These are phyloP conservation scores for Hymenoscyphus scutula DNA, from an alignment of 2,329 filamentous ascomycete species.

Conservation along the genomic window DNA sequence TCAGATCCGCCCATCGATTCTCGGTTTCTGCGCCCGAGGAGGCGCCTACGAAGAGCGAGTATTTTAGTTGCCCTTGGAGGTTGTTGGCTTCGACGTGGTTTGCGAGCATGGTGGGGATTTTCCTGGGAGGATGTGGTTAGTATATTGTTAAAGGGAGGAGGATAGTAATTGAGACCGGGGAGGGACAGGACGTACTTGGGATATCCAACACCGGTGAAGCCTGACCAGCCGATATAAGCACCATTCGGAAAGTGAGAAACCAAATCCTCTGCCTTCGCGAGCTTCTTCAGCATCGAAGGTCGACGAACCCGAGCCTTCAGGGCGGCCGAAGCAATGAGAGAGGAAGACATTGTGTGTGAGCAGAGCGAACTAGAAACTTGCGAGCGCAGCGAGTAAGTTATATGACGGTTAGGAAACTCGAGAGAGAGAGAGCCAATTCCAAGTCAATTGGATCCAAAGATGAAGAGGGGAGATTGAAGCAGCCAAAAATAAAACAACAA, in stretches of 20 bases:
- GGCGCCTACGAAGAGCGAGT: conserved; percentile 86
- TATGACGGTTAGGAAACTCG: too few species aligned
- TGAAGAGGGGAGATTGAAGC: background rate
- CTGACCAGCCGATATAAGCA: conserved; percentile 86
- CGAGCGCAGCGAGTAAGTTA: too few species aligned
- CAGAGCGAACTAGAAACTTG: too few species aligned
- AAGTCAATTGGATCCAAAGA: background rate
- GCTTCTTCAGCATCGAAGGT: conserved; percentile 75
- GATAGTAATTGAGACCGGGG: too few species aligned
- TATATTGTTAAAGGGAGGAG: background rate
- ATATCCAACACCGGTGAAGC: conserved; percentile 87
- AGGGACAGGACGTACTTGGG: conserved; percentile 62
- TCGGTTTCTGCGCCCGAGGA: conserved; percentile 83
- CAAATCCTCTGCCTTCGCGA: conserved; percentile 75
- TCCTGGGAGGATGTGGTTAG: conserved; percentile 47
- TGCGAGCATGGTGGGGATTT: conserved; percentile 78
- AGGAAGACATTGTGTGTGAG: conserved; percentile 26
- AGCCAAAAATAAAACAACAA: background rate
- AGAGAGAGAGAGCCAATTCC: background rate
- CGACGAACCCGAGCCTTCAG: conserved; percentile 73
- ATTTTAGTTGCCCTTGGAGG: conserved; percentile 79
- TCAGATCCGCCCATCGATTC: conserved; percentile 82
- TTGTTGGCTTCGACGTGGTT: conserved; percentile 87
- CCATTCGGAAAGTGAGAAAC: conserved; percentile 79
- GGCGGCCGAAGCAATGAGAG: conserved; percentile 43